Base-by-base conservation (phyloP, 129 eudicot genomes). In the Escallonia herrerae region DNA sequence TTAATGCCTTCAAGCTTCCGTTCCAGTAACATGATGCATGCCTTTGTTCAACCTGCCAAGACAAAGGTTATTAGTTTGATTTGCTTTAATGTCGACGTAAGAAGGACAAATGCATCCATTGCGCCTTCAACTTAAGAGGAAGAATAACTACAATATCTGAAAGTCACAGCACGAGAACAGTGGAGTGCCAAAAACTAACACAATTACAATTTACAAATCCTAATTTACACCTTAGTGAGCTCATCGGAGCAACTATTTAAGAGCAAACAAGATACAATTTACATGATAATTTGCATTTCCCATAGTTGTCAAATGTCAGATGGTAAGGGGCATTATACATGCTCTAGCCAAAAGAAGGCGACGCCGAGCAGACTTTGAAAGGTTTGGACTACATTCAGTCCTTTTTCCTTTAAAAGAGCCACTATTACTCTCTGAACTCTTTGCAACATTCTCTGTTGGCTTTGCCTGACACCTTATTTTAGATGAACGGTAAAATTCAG, bases 331-430 rank as follows among this genome's bases (percentile, higher is more conserved):
- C 59, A 55, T 4, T 5, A 55, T 1, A 55, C 11, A 56, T 60
- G 13, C 44, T 33, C 77, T 78, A 94, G 6, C 56, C 87, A 6
- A 94, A 62, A 94, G 68, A 22, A 94, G 77, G 4, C 86, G 76
- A 37, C 97, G 91, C 70, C 95, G 89, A 8, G 52, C 90, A 53
- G 99, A 86, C 78, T 94, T 94, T 4, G 97, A 79, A 43, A 83
- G 74, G 41, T 63, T 89, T 50, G 82, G 38, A 47, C 72, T 70
- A 12, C 69, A 33, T 1, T 14, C 73, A 66, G 67, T 79, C 68
- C 86, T 77, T 73, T 80, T 83, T 45, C 70, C 67, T 40, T 65
- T 58, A 48, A 82, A 61, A 52, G 69, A 67, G 47, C 44, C 69
- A n/a, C 6, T 48, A 10, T 54, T 39, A n/a, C 15, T 64, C 65